These are phyloP conservation scores for Pseudomonodictys pantanalensis DNA, from an alignment of 495 filamentous ascomycete species.

Conservation along the genomic window DNA sequence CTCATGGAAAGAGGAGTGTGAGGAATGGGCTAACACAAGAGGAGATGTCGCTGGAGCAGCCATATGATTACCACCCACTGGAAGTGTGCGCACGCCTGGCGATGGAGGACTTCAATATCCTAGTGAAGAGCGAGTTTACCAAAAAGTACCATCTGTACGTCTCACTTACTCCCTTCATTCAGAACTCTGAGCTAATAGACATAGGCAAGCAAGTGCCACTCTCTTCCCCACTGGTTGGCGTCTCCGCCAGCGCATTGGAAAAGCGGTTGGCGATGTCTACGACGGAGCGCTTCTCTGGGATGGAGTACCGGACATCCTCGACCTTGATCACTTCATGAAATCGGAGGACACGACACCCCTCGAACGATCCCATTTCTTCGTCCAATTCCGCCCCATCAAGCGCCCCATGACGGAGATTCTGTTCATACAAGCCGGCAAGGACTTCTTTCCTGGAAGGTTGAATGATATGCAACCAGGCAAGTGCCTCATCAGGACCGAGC, in stretches of 20 bases:
- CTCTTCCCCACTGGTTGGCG: constrained; percentile 59
- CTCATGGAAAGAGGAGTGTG: constrained; percentile 38
- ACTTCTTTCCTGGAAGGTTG: constrained; percentile 26
- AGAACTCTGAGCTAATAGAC: background rate
- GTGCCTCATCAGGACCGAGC: constrained; percentile 52
- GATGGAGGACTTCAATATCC: constrained; percentile 58
- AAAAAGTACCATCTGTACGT: constrained; percentile 53
- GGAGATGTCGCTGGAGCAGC: constrained; percentile 44
- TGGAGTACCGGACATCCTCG: constrained; percentile 35
- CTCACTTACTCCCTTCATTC: no score
- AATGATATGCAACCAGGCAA: background rate
- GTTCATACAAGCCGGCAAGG: constrained; percentile 22
- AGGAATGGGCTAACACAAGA: constrained; percentile 53
- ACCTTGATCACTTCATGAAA: constrained; percentile 21
- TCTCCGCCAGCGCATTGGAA: constrained; percentile 54
- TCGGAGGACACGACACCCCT: background rate
- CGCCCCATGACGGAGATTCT: constrained; percentile 9
- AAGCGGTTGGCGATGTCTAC: constrained; percentile 53
- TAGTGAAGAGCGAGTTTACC: constrained; percentile 49
- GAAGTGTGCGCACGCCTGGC: constrained; percentile 56
- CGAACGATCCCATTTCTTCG: constrained; percentile 24
- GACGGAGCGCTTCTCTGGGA: constrained; percentile 54
- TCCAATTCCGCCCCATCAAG: constrained; percentile 10
- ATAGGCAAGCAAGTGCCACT: constrained; percentile 55
- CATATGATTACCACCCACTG: constrained; percentile 44